Percentiles rank a stretch among this genome's conserved stretches.
phyloP scores from a whole-genome alignment of 306 rosid genomes.

The Fragaria iinumae region DNA sequence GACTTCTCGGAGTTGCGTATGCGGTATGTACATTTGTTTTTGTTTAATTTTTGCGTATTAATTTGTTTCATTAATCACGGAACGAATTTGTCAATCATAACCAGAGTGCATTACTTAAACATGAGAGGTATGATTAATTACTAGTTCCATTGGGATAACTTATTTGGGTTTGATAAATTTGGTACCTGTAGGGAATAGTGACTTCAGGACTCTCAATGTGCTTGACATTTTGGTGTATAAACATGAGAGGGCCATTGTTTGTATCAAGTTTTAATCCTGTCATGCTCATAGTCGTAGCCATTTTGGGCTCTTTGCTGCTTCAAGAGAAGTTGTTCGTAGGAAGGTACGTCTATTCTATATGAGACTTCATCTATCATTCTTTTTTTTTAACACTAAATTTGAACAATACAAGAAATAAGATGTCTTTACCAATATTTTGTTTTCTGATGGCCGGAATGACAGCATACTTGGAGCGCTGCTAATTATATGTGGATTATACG shows the following conservation, averaged over 20 bases:
- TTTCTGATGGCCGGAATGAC: not conserved
- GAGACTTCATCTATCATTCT: not conserved
- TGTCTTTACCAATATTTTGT: not conserved
- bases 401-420: not conserved
- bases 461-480: conserved; percentile 7
- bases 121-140: no score
- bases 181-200: conserved; percentile 23
- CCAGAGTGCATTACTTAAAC: no score
- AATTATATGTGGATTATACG: not conserved
- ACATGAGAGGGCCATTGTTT: conserved; percentile 29
- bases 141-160: not conserved
- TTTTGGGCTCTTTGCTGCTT: conserved; percentile 19
- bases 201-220: conserved; percentile 12
- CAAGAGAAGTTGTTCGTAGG: conserved; percentile 23
- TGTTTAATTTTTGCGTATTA: not conserved
- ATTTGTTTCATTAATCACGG: no score
- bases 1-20: conserved; percentile 22
- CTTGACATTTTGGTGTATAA: conserved; percentile 24
- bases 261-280: conserved; percentile 28
- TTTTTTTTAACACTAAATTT: not conserved
- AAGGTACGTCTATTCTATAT: conserved; percentile 10
- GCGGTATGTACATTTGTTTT: not conserved
- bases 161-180: not conserved
- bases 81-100: no score
- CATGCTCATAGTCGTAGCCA: conserved; percentile 16